A percentile compares a stretch with the other conserved stretches of the same genome.
Conservation (phyloP, 176 grass and related monocot genomes). For the Triticum dicoccoides region DNA sequence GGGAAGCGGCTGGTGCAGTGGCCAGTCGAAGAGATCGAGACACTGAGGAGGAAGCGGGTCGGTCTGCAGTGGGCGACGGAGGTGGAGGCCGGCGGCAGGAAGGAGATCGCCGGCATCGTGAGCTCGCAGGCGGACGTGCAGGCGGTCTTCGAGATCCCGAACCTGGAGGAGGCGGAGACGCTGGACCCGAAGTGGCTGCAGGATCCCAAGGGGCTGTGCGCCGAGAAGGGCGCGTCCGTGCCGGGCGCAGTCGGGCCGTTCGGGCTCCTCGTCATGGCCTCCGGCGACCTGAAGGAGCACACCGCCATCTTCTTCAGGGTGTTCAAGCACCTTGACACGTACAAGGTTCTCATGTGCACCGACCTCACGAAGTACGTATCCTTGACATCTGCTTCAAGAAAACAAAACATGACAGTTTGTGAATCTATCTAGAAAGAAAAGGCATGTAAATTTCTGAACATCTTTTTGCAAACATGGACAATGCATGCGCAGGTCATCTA, state of each 20-base stretch:
- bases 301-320: slow-evolving; percentile 72
- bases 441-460: not conserved
- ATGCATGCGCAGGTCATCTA: slow-evolving; percentile 33
- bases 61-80: slow-evolving; percentile 9
- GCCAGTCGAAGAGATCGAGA: slow-evolving; percentile 76
- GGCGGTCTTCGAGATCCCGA: slow-evolving; percentile 44
- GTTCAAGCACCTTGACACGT: slow-evolving; percentile 28
- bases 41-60: slow-evolving; percentile 46
- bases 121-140: slow-evolving; percentile 61
- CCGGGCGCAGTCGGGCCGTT: slow-evolving; percentile 63
- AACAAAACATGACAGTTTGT: not conserved
- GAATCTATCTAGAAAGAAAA: too few relatives aligned
- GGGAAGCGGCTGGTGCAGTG: slow-evolving; percentile 65
- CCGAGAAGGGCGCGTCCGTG: slow-evolving; percentile 38
- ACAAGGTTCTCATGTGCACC: slow-evolving; percentile 66
- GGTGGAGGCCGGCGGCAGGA: slow-evolving; percentile 27
- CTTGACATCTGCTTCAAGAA: not conserved
- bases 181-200: slow-evolving; percentile 38
- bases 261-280: slow-evolving; percentile 59
- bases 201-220: slow-evolving; percentile 55
- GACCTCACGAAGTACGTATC: slow-evolving; percentile 40
- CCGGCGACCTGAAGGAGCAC: slow-evolving; percentile 50
- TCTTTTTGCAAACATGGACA: not conserved
- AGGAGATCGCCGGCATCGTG: slow-evolving; percentile 57
- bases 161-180: slow-evolving; percentile 34